These are phyloP conservation scores for Arabidopsis lyrata DNA, from an alignment of 441 rosid species.

Conservation along the genomic window DNA sequence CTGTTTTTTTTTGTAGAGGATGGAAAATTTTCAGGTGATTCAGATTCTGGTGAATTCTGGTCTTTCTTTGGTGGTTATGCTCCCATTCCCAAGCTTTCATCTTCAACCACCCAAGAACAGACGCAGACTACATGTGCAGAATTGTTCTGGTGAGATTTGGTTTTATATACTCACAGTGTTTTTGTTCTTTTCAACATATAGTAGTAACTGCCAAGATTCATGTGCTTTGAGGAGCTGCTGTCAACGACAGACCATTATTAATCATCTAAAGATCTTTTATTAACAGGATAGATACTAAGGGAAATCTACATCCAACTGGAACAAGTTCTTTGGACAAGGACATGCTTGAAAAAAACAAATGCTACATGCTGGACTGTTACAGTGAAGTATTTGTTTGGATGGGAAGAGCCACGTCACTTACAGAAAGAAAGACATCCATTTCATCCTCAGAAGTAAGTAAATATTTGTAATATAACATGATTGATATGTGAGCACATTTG, in stretches of 20 bases:
- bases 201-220: neutral
- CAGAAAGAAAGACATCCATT: constrained; percentile 75
- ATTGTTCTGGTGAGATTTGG: constrained; percentile 61
- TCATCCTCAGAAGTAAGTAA: constrained; percentile 71
- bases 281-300: constrained; percentile 74
- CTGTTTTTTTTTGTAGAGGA: constrained; percentile 63
- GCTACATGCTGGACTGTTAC: constrained; percentile 83
- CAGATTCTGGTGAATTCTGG: constrained; percentile 95
- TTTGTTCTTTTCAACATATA: neutral
- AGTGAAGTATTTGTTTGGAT: constrained; percentile 82
- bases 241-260: constrained; percentile 1
- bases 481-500: neutral
- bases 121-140: constrained; percentile 49
- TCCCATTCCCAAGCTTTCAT: constrained; percentile 74
- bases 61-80: constrained; percentile 95
- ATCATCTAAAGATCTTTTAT: constrained; percentile 27
- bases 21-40: constrained; percentile 85
- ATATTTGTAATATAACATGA: constrained; percentile 6
- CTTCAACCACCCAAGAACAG: constrained; percentile 49
- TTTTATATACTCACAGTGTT: neutral
- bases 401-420: constrained; percentile 74
- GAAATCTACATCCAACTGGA: constrained; percentile 65
- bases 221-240: constrained; percentile 12
- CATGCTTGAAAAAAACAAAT: constrained; percentile 71
- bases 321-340: constrained; percentile 56